Evolutionary conservation across 2,329 filamentous ascomycete species (phyloP).

Genomic region (Xenoacremonium recifei): DNA sequence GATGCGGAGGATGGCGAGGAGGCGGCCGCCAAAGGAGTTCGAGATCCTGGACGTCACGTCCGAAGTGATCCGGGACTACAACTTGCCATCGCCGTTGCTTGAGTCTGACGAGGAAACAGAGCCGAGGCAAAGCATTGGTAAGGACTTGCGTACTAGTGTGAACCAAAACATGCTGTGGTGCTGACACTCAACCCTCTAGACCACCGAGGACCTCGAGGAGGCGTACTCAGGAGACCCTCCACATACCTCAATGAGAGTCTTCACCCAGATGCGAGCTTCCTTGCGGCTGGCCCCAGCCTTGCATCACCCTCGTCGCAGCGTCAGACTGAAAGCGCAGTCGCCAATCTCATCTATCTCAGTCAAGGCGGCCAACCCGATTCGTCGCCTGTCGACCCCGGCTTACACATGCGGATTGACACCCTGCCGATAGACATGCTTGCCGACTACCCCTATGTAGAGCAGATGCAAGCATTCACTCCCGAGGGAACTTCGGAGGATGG

Average conservation of each 20-base stretch:
- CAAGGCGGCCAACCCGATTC: slow-evolving; percentile 24
- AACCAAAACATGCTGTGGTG: no score
- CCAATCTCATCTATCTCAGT: slow-evolving; percentile 34
- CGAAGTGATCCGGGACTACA: slow-evolving; percentile 37
- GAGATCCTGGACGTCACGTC: slow-evolving; percentile 37
- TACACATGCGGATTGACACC: slow-evolving; percentile 18
- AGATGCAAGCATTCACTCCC: slow-evolving; percentile 29
- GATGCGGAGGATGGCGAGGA: slow-evolving; percentile 29
- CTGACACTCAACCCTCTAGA: no score
- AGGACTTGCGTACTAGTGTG: no score
- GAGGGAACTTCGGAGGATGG: slow-evolving; percentile 36
- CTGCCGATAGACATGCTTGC: slow-evolving; percentile 14
- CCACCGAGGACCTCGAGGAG: no score
- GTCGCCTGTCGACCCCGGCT: slow-evolving; percentile 16
- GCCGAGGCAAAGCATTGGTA: neutral
- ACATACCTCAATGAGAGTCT: no score
- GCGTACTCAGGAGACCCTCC: no score
- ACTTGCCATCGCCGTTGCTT: slow-evolving; percentile 20
- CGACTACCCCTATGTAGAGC: slow-evolving; percentile 25
- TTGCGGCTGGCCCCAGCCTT: slow-evolving; percentile 2
- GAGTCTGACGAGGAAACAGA: slow-evolving; percentile 14
- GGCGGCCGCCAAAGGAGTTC: slow-evolving; percentile 27
- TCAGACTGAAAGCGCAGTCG: slow-evolving; percentile 35
- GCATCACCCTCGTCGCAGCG: slow-evolving; percentile 23
- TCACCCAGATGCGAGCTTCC: neutral